phyloP scores from a whole-genome alignment of 495 filamentous ascomycete species.

The Xylaria longipes region DNA sequence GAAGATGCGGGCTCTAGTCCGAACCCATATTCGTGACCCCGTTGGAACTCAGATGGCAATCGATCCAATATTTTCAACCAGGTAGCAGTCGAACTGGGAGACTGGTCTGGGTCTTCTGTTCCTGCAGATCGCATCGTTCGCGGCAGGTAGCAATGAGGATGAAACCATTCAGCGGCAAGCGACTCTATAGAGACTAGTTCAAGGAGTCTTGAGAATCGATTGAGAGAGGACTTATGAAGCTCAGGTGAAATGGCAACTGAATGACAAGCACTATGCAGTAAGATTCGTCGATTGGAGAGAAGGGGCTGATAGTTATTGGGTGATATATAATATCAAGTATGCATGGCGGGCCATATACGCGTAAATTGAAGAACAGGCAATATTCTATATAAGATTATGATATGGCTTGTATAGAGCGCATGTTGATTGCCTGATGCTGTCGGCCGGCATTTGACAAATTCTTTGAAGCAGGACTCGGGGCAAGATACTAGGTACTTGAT shows the following conservation, averaged over 20 bases:
- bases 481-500: not conserved
- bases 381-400: not conserved
- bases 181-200: not conserved
- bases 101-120: not conserved
- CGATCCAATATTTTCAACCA: not conserved
- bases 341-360: not conserved
- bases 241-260: not conserved
- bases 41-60: not conserved
- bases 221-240: not conserved
- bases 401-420: not conserved
- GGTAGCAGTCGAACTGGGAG: not conserved
- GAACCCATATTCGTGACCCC: not conserved
- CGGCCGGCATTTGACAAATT: conserved; percentile 5
- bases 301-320: not conserved
- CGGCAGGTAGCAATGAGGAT: conserved; percentile 8
- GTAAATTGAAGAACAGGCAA: not conserved
- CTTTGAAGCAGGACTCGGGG: not conserved
- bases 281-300: not conserved
- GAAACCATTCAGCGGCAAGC: not conserved
- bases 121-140: not conserved
- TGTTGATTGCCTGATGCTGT: not conserved
- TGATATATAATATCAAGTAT: not conserved
- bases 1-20: not conserved
- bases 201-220: not conserved
- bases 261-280: not conserved